Evolutionary conservation across 768 basidiomycete genomes (phyloP).

Genomic region (Tricholoma furcatifolium): DNA sequence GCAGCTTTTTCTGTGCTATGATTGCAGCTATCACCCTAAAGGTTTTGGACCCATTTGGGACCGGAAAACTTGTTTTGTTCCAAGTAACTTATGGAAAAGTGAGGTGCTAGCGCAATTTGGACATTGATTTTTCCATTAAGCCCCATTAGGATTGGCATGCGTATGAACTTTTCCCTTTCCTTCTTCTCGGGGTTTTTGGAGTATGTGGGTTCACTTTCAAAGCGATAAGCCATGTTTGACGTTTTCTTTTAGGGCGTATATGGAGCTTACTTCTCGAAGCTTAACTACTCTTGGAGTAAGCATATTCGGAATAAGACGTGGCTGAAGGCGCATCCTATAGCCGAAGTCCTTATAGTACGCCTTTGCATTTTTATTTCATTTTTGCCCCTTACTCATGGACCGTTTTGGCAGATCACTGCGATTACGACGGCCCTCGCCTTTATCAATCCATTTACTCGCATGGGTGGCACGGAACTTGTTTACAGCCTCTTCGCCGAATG

Average conservation of each 20-base stretch:
- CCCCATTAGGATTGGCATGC: conserved; percentile 82
- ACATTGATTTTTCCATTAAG: neutral
- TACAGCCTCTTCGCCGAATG: conserved; percentile 93
- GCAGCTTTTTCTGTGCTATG: conserved; percentile 98
- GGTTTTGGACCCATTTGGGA: conserved; percentile 94
- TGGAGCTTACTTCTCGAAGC: conserved; percentile 89
- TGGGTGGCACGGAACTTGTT: conserved; percentile 95
- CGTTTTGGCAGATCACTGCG: conserved; percentile 60
- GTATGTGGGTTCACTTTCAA: conserved; percentile 40
- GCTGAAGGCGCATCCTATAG: conserved; percentile 74
- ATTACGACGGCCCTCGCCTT: conserved; percentile 79
- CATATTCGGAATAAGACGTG: conserved; percentile 80
- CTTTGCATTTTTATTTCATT: neutral
- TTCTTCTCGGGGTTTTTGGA: conserved; percentile 86
- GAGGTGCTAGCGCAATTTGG: neutral
- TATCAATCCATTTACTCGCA: conserved; percentile 85
- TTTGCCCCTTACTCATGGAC: neutral
- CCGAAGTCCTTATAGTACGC: conserved; percentile 81
- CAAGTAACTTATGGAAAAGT: conserved; percentile 89
- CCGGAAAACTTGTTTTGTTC: conserved; percentile 90
- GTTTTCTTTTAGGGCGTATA: conserved; percentile 69
- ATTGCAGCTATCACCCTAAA: conserved; percentile 93
- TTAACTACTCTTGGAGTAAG: conserved; percentile 88
- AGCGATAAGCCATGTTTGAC: conserved; percentile 5
- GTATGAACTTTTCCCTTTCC: conserved; percentile 82